Evolutionary conservation across 345 rosid genomes (phyloP).

Genomic region (Toxicodendron radicans): DNA sequence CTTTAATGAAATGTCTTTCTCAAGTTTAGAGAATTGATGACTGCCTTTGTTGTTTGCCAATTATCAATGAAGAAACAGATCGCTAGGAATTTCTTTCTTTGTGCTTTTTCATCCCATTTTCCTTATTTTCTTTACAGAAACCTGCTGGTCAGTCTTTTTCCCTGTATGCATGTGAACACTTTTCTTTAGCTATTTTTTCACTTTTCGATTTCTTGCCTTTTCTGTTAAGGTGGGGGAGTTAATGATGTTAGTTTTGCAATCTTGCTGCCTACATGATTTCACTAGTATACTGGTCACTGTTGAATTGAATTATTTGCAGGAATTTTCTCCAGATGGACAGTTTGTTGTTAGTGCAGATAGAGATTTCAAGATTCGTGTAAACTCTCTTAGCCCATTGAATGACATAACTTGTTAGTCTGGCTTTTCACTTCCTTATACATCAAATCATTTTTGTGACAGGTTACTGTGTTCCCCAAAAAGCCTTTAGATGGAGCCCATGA

Average conservation of each 20-base stretch:
- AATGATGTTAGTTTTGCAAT: background rate
- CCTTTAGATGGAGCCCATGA: constrained; percentile 92
- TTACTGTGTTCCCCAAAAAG: constrained; percentile 72
- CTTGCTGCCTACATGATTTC: background rate
- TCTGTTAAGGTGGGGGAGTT: background rate
- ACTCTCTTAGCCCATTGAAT: constrained; percentile 18
- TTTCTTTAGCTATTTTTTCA: background rate
- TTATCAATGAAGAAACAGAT: background rate
- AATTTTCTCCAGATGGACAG: constrained; percentile 81
- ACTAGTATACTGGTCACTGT: background rate
- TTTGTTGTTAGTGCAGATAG: constrained; percentile 83
- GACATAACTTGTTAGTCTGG: constrained; percentile 12
- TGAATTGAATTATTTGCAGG: constrained; percentile 44
- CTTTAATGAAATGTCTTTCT: background rate
- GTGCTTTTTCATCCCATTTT: background rate
- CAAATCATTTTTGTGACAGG: constrained; percentile 43
- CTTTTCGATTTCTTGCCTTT: background rate
- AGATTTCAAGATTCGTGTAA: constrained; percentile 92
- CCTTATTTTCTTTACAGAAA: background rate
- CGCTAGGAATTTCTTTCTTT: background rate
- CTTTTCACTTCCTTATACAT: constrained; percentile 10
- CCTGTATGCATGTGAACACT: background rate
- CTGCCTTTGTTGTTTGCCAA: background rate
- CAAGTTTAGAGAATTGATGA: background rate
- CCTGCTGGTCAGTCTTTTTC: background rate